A percentile compares a stretch with the other conserved stretches of the same genome.
Conservation (phyloP, 2,329 filamentous ascomycete species). For the Phialophora macrospora region DNA sequence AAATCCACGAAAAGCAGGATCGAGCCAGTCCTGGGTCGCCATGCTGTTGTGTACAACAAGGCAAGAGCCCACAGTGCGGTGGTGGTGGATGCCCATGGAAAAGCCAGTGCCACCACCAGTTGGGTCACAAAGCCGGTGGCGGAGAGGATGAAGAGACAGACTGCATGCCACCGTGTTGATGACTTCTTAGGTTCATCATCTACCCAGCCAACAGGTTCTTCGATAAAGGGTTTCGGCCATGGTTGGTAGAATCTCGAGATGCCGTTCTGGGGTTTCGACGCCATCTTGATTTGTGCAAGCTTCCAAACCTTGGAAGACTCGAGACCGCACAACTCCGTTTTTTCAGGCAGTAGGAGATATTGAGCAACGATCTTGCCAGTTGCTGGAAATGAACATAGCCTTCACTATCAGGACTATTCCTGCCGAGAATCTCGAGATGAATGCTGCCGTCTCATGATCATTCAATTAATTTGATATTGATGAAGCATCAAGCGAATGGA, state of each 20-base stretch:
- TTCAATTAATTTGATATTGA: not conserved
- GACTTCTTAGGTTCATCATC: constrained; percentile 12
- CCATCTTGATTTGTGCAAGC: constrained; percentile 8
- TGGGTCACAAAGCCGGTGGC: constrained; percentile 26
- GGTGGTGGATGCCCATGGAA: constrained; percentile 22
- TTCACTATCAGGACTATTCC: not conserved
- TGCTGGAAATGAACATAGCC: not conserved
- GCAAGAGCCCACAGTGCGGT: constrained; percentile 26
- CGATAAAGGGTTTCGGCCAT: constrained; percentile 34
- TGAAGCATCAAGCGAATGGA: not conserved
- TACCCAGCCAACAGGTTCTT: constrained; percentile 26
- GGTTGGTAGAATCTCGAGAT: constrained; percentile 8
- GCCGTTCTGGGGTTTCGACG: not conserved
- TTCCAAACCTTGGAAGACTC: too few relatives aligned
- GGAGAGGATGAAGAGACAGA: constrained; percentile 28
- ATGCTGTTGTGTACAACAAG: constrained; percentile 13
- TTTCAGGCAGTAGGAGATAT: not conserved
- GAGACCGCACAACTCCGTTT: constrained; percentile 12
- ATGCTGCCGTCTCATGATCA: not conserved
- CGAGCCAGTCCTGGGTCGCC: constrained; percentile 30
- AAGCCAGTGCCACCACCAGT: constrained; percentile 21
- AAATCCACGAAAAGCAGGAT: constrained; percentile 26
- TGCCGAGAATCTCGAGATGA: not conserved
- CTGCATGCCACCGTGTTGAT: constrained; percentile 18
- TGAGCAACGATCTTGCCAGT: not conserved